A percentile compares a stretch with the other conserved stretches of the same genome.
Conservation (phyloP, 129 eudicot genomes). For the Sambucus nigra region DNA sequence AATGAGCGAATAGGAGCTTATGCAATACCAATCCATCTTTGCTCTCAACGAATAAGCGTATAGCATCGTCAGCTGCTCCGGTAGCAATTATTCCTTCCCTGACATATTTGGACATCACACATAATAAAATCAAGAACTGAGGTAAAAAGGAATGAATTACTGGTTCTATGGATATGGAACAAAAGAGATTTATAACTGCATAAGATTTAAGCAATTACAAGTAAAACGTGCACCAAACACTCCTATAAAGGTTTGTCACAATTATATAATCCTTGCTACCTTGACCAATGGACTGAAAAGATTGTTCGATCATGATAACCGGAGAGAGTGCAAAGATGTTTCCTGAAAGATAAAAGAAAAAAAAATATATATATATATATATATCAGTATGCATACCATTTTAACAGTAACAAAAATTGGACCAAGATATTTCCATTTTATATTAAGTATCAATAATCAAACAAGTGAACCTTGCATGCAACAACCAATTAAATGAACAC, state of each 20-base stretch:
- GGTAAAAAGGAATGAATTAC: no score
- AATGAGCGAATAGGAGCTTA: neutral
- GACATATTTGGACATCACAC: conserved; percentile 7
- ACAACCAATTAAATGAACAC: no score
- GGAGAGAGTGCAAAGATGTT: conserved; percentile 72
- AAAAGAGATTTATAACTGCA: neutral
- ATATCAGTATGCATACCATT: neutral
- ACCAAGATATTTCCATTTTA: no score
- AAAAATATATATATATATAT: neutral
- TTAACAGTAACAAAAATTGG: no score
- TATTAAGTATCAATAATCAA: no score
- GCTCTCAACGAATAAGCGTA: conserved; percentile 70
- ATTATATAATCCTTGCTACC: conserved; percentile 27
- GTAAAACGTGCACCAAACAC: neutral
- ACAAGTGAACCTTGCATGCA: no score
- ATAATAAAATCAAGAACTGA: no score
- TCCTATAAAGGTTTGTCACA: neutral
- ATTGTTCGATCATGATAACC: conserved; percentile 92
- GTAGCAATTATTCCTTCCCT: conserved; percentile 90
- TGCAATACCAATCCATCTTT: conserved; percentile 47
- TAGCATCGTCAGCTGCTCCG: conserved; percentile 98
- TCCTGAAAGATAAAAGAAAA: conserved; percentile 40
- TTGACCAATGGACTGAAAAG: conserved; percentile 92
- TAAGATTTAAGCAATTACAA: neutral
- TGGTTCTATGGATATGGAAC: no score